Evolutionary conservation across 176 grass and related monocot species (phyloP).

Genomic region (Rhipidocladum racemiflorum): DNA sequence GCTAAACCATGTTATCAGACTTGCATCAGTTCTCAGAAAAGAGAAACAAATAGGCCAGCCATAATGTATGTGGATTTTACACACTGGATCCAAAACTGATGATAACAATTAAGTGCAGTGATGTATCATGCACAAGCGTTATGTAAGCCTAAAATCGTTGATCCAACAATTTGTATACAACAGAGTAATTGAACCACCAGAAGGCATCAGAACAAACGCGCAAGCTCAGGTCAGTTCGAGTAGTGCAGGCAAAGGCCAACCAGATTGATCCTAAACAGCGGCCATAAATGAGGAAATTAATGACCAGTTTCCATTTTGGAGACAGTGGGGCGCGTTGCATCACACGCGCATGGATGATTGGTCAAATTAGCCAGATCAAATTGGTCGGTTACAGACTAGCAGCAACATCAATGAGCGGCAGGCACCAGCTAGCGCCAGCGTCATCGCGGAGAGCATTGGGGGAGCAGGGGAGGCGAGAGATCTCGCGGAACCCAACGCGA

Average conservation of each 20-base stretch:
- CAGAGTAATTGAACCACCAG: neutral
- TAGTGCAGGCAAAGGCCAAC: neutral
- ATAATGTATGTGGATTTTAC: constrained; percentile 19
- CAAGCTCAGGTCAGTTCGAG: neutral
- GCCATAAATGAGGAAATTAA: constrained; percentile 17
- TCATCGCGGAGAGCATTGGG: neutral
- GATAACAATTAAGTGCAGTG: neutral
- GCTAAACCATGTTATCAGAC: neutral
- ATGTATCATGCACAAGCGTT: neutral
- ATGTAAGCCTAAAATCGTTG: neutral
- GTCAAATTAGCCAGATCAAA: constrained; percentile 28
- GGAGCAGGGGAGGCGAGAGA: constrained; percentile 14
- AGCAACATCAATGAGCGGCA: neutral
- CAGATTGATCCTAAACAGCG: constrained; percentile 16
- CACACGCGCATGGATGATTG: constrained; percentile 19
- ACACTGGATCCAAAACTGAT: neutral
- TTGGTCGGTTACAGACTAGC: constrained; percentile 19
- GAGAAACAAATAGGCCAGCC: neutral
- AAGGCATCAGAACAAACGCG: constrained; percentile 6
- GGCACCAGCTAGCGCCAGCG: neutral
- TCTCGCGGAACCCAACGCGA: constrained; percentile 37
- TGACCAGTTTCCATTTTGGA: neutral
- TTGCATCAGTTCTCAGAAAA: neutral
- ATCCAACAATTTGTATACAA: neutral
- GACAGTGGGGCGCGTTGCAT: neutral